Conservation (phyloP, 2,329 filamentous ascomycete species). For the Penicillium hordei region DNA sequence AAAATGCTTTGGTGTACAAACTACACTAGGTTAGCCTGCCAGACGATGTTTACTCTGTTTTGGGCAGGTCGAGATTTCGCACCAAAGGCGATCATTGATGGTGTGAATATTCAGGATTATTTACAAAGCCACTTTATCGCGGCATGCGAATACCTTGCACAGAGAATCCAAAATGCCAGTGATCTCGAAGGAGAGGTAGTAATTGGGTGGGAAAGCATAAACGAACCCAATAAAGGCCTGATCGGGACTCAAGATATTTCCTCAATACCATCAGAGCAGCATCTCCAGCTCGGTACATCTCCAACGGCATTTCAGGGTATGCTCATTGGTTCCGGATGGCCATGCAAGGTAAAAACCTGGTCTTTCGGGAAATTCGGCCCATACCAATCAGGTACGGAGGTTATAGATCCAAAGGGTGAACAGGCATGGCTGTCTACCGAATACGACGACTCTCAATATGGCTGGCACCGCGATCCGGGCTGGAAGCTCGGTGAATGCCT, state of each 20-base stretch:
- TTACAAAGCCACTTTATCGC: conserved; percentile 81
- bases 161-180: conserved; percentile 82
- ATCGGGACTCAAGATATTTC: conserved; percentile 80
- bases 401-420: conserved; percentile 88
- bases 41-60: conserved; percentile 92
- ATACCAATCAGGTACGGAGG: conserved; percentile 77
- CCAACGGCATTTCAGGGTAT: conserved; percentile 95
- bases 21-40: conserved; percentile 81
- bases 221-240: conserved; percentile 89
- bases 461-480: conserved; percentile 79
- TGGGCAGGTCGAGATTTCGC: conserved; percentile 89
- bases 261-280: conserved; percentile 81
- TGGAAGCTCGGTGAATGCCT: conserved; percentile 97
- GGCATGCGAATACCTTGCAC: conserved; percentile 77
- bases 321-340: conserved; percentile 80
- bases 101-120: conserved; percentile 94
- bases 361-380: conserved; percentile 92
- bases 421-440: conserved; percentile 76
- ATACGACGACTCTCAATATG: conserved; percentile 84
- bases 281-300: conserved; percentile 86
- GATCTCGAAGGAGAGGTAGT: conserved; percentile 86
- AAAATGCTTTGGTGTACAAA: conserved; percentile 99
- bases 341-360: conserved; percentile 87
- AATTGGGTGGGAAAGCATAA: conserved; percentile 94
- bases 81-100: conserved; percentile 92